Evolutionary conservation across 495 filamentous ascomycete species (phyloP).

Genomic region (Lasiosphaeria hispida): DNA sequence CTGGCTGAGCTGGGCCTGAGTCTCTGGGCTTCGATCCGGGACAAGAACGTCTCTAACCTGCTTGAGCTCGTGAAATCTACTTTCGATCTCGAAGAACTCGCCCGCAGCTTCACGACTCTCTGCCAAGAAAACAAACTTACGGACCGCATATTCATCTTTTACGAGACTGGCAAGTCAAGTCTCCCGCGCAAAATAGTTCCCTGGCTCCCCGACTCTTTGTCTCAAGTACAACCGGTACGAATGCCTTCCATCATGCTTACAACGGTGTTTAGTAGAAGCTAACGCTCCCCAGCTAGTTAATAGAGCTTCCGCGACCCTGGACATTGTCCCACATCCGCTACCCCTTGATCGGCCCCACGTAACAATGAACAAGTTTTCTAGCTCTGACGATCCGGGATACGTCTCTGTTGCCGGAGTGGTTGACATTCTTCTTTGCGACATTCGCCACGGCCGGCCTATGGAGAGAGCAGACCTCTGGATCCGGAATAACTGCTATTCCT

Average conservation of each 20-base stretch:
- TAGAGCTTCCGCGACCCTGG: constrained; percentile 17
- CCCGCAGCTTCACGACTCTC: constrained; percentile 7
- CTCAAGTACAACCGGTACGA: constrained; percentile 19
- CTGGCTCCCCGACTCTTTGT: constrained; percentile 12
- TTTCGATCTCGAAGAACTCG: constrained; percentile 7
- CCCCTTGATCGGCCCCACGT: constrained; percentile 24
- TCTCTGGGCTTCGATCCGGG: constrained; percentile 10
- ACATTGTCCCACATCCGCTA: constrained; percentile 23
- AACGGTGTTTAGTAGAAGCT: constrained; percentile 6
- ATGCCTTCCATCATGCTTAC: not conserved
- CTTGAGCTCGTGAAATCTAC: constrained; percentile 11
- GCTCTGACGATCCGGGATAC: constrained; percentile 19
- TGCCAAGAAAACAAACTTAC: constrained; percentile 3
- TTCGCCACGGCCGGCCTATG: constrained; percentile 17
- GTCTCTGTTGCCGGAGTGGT: constrained; percentile 18
- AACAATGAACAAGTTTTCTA: constrained; percentile 29
- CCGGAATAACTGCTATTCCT: constrained; percentile 16
- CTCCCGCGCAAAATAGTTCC: constrained; percentile 18
- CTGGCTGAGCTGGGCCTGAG: constrained; percentile 18
- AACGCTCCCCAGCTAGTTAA: constrained; percentile 24
- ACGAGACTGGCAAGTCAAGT: constrained; percentile 17
- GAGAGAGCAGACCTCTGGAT: constrained; percentile 25
- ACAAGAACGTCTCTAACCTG: constrained; percentile 6
- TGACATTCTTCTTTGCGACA: constrained; percentile 15
- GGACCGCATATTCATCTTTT: constrained; percentile 14